phyloP scores from a whole-genome alignment of 208 protist species.

The Acanthamoeba divionensis region DNA sequence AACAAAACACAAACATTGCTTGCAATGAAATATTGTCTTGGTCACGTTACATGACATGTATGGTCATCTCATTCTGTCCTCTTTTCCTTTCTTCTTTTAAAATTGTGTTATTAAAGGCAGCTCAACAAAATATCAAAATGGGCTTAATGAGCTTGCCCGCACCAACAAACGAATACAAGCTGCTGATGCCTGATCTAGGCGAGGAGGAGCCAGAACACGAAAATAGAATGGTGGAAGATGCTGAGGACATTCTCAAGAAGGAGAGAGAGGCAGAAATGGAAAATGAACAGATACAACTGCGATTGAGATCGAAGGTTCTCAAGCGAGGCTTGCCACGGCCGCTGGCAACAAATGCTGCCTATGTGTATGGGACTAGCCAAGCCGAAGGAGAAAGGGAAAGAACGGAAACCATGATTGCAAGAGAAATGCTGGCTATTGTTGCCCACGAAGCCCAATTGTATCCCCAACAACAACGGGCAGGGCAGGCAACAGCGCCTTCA shows the following conservation, averaged over 20 bases:
- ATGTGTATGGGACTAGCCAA: background rate
- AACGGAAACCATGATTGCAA: background rate
- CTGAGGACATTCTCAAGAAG: constrained; percentile 53
- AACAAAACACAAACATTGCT: background rate
- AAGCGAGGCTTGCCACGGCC: constrained; percentile 70
- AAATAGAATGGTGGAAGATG: background rate
- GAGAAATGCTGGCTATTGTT: constrained; percentile 63
- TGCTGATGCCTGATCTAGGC: constrained; percentile 56
- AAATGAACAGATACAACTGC: constrained; percentile 47
- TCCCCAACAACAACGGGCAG: constrained; percentile 44
- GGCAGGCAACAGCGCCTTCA: background rate
- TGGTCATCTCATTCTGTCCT: no score
- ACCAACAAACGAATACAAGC: constrained; percentile 74
- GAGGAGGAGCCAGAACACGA: background rate
- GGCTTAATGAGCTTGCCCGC: constrained; percentile 64
- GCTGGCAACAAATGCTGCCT: background rate
- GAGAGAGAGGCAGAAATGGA: constrained; percentile 45
- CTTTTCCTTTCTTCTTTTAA: background rate
- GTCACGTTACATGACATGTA: no score
- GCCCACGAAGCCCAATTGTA: constrained; percentile 55
- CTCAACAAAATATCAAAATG: background rate
- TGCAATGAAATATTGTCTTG: no score
- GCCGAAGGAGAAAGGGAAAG: background rate
- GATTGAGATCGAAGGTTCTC: constrained; percentile 55
- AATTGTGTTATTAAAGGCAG: no score